A percentile compares a stretch with the other conserved stretches of the same genome.
phyloP scores from a whole-genome alignment of 768 basidiomycete genomes.

The Ramaria sp. region DNA sequence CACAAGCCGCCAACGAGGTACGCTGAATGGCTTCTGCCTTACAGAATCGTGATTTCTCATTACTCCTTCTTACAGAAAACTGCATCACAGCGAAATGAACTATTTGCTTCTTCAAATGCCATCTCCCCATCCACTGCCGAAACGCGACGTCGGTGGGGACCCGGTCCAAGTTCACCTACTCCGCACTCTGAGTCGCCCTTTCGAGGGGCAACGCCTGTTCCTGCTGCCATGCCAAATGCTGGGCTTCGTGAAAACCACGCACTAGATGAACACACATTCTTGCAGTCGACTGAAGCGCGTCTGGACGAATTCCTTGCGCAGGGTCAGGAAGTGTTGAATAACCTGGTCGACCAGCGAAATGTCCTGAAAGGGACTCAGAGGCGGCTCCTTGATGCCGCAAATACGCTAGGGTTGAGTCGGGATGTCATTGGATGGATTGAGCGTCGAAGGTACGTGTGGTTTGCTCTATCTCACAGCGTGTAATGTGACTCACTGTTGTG shows the following conservation, averaged over 20 bases:
- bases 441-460: conserved; percentile 61
- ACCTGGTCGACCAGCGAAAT: conserved; percentile 84
- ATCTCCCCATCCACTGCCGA: conserved; percentile 36
- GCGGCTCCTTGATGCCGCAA: conserved; percentile 79
- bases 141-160: conserved; percentile 54
- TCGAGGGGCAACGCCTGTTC: conserved; percentile 37
- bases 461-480: background rate
- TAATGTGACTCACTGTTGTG: background rate
- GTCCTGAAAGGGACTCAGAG: conserved; percentile 93
- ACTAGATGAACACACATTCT: conserved; percentile 79
- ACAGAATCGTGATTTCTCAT: background rate
- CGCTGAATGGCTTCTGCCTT: conserved; percentile 12
- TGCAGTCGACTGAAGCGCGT: conserved; percentile 69
- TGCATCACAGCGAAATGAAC: conserved; percentile 49
- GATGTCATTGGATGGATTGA: conserved; percentile 98
- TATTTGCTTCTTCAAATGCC: conserved; percentile 40
- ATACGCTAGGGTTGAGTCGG: conserved; percentile 86
- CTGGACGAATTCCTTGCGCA: conserved; percentile 90
- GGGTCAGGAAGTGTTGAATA: conserved; percentile 84
- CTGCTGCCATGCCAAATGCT: conserved; percentile 36
- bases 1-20: conserved; percentile 41
- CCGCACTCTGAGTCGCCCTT: conserved; percentile 75
- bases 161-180: conserved; percentile 18
- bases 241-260: conserved; percentile 65
- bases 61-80: conserved; percentile 35